Base-by-base conservation (phyloP, 202 grass and related monocot species). In the Thinopyrum obtusiflorum region DNA sequence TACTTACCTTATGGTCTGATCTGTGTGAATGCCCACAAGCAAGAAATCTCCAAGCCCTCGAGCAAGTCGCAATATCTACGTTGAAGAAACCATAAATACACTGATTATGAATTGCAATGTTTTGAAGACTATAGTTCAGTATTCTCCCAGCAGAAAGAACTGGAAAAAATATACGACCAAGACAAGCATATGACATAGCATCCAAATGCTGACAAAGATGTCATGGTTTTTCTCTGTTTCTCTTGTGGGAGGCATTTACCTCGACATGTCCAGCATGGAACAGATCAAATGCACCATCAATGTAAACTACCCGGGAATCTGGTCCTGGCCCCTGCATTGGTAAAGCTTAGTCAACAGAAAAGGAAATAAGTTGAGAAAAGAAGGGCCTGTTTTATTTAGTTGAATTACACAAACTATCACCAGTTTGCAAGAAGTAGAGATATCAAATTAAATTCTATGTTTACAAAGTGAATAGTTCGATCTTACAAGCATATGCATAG, bases 231-330 rank as follows among this genome's bases (percentile, higher is more conserved):
- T 11, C 31, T 44, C 59, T 18, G 71, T 18, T 73, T 74, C 69
- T 26, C 47, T 28, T 49, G 42, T 42, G 71, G 25, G 44, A 28
- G 24, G 42, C 26, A 61, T 90, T 80, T 81, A 96, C 93, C 97
- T 96, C 97, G 44, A 99, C 97, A 89, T 99, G 93, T 72, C 97
- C 97, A 87, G 93, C 97, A 89, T 98, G 97, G 49, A 98, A 91
- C 44, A 98, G 87, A 94, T 98, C 97, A 85, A 98, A 98, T 64
- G 92, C 97, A 63, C 97, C 97, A 74, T 98, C 97, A 61, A 98
- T 96, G 87, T 98, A 98, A 87, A 98, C 72, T 91, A 98, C 88
- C 68, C 85, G 85, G 84, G 93, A 93, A 90, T 96, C 87, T 78
- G 91, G 90, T 51, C 87, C 82, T 80, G 97, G 93, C 18, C 97